A percentile compares a stretch with the other conserved stretches of the same genome.
Evolutionary conservation across 192 early-diverging fungal genomes (phyloP).

Genomic region (Podila clonocystis): DNA sequence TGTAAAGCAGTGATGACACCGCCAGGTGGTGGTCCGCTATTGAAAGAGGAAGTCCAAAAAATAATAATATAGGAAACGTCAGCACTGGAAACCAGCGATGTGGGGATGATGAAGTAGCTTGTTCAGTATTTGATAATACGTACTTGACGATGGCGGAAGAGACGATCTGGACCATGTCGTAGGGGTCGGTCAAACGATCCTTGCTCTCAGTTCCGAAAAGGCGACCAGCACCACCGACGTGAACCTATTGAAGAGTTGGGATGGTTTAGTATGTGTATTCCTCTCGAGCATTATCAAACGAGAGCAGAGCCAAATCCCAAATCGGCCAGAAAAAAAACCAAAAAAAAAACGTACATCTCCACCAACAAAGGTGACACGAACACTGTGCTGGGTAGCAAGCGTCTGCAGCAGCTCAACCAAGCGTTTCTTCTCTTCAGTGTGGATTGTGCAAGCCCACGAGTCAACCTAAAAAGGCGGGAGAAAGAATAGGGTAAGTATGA

Average conservation of each 20-base stretch:
- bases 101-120: no score
- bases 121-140: neutral
- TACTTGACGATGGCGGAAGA: slow-evolving; percentile 86
- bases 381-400: slow-evolving; percentile 62
- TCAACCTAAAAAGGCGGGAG: slow-evolving; percentile 17
- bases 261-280: neutral
- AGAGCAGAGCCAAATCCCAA: no score
- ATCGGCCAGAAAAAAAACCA: neutral
- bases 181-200: slow-evolving; percentile 68
- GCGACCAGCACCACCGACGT: slow-evolving; percentile 72
- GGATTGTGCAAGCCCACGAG: slow-evolving; percentile 64
- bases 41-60: neutral
- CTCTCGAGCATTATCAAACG: neutral
- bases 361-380: slow-evolving; percentile 83
- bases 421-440: slow-evolving; percentile 74
- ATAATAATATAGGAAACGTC: neutral
- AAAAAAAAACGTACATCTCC: slow-evolving; percentile 77
- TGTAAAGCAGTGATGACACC: slow-evolving; percentile 76
- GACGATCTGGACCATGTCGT: slow-evolving; percentile 83
- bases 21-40: slow-evolving; percentile 72
- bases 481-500: neutral
- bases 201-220: slow-evolving; percentile 65
- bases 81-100: neutral
- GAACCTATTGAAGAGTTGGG: slow-evolving; percentile 52
- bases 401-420: slow-evolving; percentile 74